phyloP scores from a whole-genome alignment of 495 filamentous ascomycete genomes.

The Pyrenula aspistea region DNA sequence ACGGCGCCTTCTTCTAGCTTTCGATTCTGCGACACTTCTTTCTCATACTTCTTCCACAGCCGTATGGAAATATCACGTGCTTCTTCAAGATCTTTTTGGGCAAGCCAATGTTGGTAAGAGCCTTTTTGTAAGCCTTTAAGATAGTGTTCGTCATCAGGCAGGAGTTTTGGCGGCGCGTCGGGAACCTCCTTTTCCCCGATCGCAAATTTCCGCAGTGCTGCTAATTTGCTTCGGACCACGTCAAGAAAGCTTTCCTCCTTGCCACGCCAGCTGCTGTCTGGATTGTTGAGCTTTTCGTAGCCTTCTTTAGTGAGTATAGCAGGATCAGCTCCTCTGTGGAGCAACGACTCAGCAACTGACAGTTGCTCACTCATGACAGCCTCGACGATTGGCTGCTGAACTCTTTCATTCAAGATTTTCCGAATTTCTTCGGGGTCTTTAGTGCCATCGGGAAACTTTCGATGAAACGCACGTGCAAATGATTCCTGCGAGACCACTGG shows the following conservation, averaged over 20 bases:
- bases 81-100: slow-evolving; percentile 18
- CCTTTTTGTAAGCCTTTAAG: slow-evolving; percentile 28
- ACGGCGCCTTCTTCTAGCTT: not conserved
- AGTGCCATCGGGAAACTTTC: slow-evolving; percentile 2
- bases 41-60: slow-evolving; percentile 3
- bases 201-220: slow-evolving; percentile 28
- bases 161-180: slow-evolving; percentile 10
- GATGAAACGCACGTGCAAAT: slow-evolving; percentile 25
- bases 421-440: slow-evolving; percentile 25
- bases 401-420: slow-evolving; percentile 17
- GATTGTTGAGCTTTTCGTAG: slow-evolving; percentile 17
- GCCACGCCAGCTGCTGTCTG: not conserved
- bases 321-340: slow-evolving; percentile 46
- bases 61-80: slow-evolving; percentile 5
- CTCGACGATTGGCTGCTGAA: slow-evolving; percentile 47
- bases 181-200: slow-evolving; percentile 9
- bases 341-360: slow-evolving; percentile 37
- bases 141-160: slow-evolving; percentile 23
- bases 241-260: slow-evolving; percentile 42
- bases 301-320: slow-evolving; percentile 30
- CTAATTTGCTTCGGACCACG: slow-evolving; percentile 35
- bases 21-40: slow-evolving; percentile 5
- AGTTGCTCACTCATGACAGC: slow-evolving; percentile 41
- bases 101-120: slow-evolving; percentile 41
- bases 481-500: slow-evolving; percentile 22